phyloP scores from a whole-genome alignment of 2,329 filamentous ascomycete genomes.

The Venturia nashicola region DNA sequence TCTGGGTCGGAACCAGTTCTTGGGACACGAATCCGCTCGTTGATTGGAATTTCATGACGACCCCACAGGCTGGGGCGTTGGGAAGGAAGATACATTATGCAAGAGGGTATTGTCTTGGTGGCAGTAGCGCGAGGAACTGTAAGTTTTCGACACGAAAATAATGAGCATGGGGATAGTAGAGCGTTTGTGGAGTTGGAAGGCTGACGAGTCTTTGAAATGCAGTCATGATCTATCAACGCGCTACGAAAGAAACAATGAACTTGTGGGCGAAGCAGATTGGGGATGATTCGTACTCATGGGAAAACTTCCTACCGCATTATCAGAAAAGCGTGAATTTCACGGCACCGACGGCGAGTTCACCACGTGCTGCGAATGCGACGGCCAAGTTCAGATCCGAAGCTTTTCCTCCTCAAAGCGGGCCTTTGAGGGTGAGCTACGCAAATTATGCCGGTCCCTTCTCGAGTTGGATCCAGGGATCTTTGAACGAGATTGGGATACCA shows the following conservation, averaged over 20 bases:
- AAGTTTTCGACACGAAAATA: neutral
- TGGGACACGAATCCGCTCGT: conserved; percentile 17
- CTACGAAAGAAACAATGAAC: conserved; percentile 3
- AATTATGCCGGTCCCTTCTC: conserved; percentile 7
- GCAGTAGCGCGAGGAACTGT: conserved; percentile 9
- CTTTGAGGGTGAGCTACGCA: conserved; percentile 6
- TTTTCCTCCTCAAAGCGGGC: conserved; percentile 1
- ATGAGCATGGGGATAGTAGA: neutral
- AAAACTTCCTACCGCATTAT: conserved; percentile 20
- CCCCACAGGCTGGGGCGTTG: conserved; percentile 14
- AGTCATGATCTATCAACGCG: conserved; percentile 10
- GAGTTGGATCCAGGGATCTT: neutral
- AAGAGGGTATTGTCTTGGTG: conserved; percentile 19
- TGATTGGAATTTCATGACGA: conserved; percentile 20
- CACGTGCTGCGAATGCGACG: conserved; percentile 17
- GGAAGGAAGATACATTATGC: conserved; percentile 16
- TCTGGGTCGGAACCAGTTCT: conserved; percentile 12
- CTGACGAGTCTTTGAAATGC: neutral
- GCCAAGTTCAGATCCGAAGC: conserved; percentile 13
- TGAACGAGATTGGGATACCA: conserved; percentile 4
- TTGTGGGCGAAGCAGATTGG: conserved; percentile 20
- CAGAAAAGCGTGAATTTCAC: conserved; percentile 19
- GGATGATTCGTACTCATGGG: conserved; percentile 21
- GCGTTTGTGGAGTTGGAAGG: neutral
- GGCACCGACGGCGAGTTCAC: conserved; percentile 17